Percentiles rank a stretch among this genome's conserved stretches.
These are phyloP conservation scores for Amaranthus palmeri DNA, from an alignment of 148 eudicot genomes.

Conservation along the genomic window DNA sequence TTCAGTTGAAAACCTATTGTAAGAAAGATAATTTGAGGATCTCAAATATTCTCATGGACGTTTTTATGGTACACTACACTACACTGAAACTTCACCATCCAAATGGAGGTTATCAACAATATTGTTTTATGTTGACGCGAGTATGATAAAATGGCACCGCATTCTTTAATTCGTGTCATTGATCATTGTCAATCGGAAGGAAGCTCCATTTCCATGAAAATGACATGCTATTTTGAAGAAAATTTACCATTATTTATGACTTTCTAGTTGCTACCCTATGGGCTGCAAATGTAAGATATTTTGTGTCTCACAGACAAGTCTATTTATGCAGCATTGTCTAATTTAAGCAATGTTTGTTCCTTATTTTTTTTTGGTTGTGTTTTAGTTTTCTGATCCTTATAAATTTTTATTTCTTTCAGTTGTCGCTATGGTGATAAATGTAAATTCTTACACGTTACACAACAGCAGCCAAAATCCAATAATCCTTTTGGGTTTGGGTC, in stretches of 20 bases:
- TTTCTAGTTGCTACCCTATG: too few species aligned
- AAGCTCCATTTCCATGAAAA: neutral
- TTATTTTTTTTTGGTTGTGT: neutral
- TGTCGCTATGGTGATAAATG: slow-evolving; percentile 83
- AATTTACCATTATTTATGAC: too few species aligned
- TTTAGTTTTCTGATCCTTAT: slow-evolving; percentile 7
- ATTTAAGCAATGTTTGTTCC: neutral
- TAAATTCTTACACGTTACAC: slow-evolving; percentile 56
- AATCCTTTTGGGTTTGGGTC: slow-evolving; percentile 69
- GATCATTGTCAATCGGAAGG: too few species aligned
- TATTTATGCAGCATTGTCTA: neutral
- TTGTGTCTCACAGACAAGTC: neutral
- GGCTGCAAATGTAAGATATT: neutral
- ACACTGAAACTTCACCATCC: too few species aligned
- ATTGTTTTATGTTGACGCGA: too few species aligned
- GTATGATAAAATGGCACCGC: too few species aligned
- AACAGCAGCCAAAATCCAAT: slow-evolving; percentile 50
- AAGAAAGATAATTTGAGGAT: neutral
- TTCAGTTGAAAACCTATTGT: neutral
- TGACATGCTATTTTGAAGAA: neutral
- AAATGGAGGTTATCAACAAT: too few species aligned
- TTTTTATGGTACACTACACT: neutral
- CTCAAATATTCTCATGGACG: neutral
- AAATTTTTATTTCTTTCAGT: slow-evolving; percentile 38
- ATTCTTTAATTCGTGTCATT: too few species aligned